phyloP scores from a whole-genome alignment of 2,329 filamentous ascomycete species.

The Epichloe scottii region DNA sequence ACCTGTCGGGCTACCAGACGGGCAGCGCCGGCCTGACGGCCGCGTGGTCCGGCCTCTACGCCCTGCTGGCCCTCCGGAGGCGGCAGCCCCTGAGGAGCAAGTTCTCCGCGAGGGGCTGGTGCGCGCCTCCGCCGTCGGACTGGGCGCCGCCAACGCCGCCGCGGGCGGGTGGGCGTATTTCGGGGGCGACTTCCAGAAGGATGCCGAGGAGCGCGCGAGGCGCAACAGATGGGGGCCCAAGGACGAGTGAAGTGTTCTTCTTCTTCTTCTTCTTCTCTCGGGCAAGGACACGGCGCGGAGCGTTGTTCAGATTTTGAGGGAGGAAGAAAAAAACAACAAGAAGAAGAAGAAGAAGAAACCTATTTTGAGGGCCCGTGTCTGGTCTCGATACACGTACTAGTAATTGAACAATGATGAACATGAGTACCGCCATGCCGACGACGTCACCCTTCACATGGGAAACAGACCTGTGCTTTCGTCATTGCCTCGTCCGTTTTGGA shows the following conservation, averaged over 20 bases:
- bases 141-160: slow-evolving; percentile 35
- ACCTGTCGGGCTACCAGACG: slow-evolving; percentile 45
- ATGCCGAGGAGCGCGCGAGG: slow-evolving; percentile 34
- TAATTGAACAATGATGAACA: too few relatives aligned
- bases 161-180: slow-evolving; percentile 41
- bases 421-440: too few relatives aligned
- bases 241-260: slow-evolving; percentile 1
- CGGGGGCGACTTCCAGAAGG: slow-evolving; percentile 35
- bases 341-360: too few relatives aligned
- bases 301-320: too few relatives aligned
- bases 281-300: too few relatives aligned
- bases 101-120: slow-evolving; percentile 37
- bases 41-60: slow-evolving; percentile 45
- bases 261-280: too few relatives aligned
- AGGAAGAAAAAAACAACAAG: too few relatives aligned
- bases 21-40: slow-evolving; percentile 43
- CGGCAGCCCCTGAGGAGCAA: slow-evolving; percentile 27
- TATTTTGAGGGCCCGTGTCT: too few relatives aligned
- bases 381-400: too few relatives aligned
- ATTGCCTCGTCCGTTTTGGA: too few relatives aligned
- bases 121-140: slow-evolving; percentile 35
- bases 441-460: too few relatives aligned
- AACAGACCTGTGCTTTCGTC: too few relatives aligned
- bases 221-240: slow-evolving; percentile 37
- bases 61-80: slow-evolving; percentile 39